Conservation (phyloP, 2,329 filamentous ascomycete genomes). For the Helotiales sp. region DNA sequence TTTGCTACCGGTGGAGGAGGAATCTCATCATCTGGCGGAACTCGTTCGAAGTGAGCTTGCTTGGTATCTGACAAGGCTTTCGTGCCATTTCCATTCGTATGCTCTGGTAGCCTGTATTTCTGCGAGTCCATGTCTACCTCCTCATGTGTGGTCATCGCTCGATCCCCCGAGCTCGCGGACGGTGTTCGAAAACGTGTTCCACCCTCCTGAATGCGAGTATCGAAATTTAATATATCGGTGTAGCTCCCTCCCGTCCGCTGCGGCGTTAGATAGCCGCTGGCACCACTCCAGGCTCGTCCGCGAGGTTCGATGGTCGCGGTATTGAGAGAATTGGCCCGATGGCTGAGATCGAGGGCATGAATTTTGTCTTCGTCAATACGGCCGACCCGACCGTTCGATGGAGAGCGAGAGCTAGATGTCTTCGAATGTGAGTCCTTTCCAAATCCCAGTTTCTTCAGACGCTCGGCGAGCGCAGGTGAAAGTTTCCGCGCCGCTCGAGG, state of each 20-base stretch:
- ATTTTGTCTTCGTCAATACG: conserved; percentile 71
- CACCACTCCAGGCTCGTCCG: conserved; percentile 72
- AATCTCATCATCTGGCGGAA: conserved; percentile 38
- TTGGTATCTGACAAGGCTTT: conserved; percentile 60
- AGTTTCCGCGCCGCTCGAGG: conserved; percentile 50
- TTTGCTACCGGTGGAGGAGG: conserved; percentile 52
- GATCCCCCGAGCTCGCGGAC: conserved; percentile 27
- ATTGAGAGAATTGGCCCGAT: conserved; percentile 51
- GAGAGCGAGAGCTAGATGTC: conserved; percentile 27
- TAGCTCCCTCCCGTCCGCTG: conserved; percentile 32
- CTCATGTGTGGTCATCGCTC: conserved; percentile 34
- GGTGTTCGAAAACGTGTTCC: conserved; percentile 27
- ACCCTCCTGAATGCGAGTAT: conserved; percentile 27
- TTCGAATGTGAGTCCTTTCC: conserved; percentile 39
- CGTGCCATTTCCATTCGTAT: conserved; percentile 66
- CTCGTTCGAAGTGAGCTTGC: conserved; percentile 56
- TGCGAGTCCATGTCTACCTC: conserved; percentile 67
- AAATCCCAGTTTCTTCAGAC: conserved; percentile 65
- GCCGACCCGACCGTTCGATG: conserved; percentile 54
- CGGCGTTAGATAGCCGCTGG: conserved; percentile 42
- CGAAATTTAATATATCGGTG: conserved; percentile 24
- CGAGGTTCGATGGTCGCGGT: conserved; percentile 58
- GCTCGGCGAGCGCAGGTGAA: conserved; percentile 63
- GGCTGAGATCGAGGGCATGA: conserved; percentile 66
- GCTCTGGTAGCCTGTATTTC: conserved; percentile 73